phyloP scores from a whole-genome alignment of 2,329 filamentous ascomycete genomes.

The Aureobasidium sp. region DNA sequence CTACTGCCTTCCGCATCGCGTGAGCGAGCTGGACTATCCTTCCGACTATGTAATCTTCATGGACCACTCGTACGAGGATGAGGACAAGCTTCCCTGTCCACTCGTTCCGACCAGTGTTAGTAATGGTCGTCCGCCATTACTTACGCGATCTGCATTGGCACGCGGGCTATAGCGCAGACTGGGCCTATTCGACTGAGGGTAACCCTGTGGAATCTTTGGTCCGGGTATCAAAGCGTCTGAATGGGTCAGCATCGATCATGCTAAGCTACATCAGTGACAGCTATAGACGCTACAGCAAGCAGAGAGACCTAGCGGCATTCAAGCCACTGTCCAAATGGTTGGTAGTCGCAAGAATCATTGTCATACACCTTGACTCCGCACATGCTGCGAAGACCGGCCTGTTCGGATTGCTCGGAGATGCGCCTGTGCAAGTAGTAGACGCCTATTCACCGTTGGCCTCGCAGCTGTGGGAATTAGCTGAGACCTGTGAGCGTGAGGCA shows the following conservation, averaged over 20 bases:
- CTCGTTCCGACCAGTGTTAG: background rate
- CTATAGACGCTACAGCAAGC: too few species aligned
- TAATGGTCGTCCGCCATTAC: constrained; percentile 13
- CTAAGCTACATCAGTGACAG: background rate
- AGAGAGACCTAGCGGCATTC: constrained; percentile 5
- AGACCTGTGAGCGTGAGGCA: background rate
- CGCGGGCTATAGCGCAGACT: too few species aligned
- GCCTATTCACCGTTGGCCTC: background rate
- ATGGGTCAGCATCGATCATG: constrained; percentile 5
- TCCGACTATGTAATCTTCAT: background rate
- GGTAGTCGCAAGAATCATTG: constrained; percentile 14
- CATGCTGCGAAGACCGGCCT: constrained; percentile 9
- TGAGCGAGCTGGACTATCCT: constrained; percentile 12
- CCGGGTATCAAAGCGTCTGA: background rate
- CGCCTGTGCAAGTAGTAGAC: constrained; percentile 15
- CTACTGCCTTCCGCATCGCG: constrained; percentile 16
- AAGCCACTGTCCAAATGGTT: constrained; percentile 10
- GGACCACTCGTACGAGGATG: background rate
- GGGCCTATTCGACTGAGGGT: too few species aligned
- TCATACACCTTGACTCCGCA: constrained; percentile 13
- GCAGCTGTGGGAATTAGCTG: constrained; percentile 3
- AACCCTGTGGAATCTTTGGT: constrained; percentile 1
- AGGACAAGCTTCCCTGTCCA: background rate
- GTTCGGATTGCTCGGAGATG: constrained; percentile 15
- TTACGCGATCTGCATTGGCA: constrained; percentile 10